Evolutionary conservation across 371 early-diverging fungal genomes (phyloP).

Genomic region (Mucor velutinosus): DNA sequence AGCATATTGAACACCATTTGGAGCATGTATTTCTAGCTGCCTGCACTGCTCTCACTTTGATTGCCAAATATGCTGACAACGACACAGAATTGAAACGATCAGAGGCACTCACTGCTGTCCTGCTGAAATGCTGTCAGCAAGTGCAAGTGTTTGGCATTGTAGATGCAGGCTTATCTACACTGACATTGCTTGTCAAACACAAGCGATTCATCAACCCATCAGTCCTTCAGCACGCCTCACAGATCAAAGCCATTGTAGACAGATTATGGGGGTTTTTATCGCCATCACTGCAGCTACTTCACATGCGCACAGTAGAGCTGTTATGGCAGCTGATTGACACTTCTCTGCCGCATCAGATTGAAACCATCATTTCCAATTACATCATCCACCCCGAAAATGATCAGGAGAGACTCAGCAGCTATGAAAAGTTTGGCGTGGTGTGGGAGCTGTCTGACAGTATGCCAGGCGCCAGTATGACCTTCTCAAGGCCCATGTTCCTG

Average conservation of each 20-base stretch:
- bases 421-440: conserved; percentile 71
- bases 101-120: conserved; percentile 28
- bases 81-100: conserved; percentile 10
- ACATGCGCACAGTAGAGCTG: conserved; percentile 66
- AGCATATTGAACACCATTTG: conserved; percentile 36
- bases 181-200: conserved; percentile 32
- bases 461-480: conserved; percentile 47
- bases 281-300: conserved; percentile 47
- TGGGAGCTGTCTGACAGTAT: conserved; percentile 67
- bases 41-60: conserved; percentile 27
- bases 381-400: conserved; percentile 46
- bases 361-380: conserved; percentile 60
- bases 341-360: conserved; percentile 59
- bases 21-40: conserved; percentile 34
- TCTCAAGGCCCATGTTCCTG: conserved; percentile 74
- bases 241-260: conserved; percentile 35
- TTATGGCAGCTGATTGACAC: conserved; percentile 66
- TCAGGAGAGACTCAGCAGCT: conserved; percentile 36
- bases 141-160: conserved; percentile 50
- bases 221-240: conserved; percentile 10
- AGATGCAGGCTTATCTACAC: conserved; percentile 47
- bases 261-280: conserved; percentile 53
- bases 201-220: conserved; percentile 22
- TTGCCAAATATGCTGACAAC: conserved; percentile 26
- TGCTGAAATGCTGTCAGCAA: conserved; percentile 54